Base-by-base conservation (phyloP, 345 rosid species). In the Bruguiera sexangula region DNA sequence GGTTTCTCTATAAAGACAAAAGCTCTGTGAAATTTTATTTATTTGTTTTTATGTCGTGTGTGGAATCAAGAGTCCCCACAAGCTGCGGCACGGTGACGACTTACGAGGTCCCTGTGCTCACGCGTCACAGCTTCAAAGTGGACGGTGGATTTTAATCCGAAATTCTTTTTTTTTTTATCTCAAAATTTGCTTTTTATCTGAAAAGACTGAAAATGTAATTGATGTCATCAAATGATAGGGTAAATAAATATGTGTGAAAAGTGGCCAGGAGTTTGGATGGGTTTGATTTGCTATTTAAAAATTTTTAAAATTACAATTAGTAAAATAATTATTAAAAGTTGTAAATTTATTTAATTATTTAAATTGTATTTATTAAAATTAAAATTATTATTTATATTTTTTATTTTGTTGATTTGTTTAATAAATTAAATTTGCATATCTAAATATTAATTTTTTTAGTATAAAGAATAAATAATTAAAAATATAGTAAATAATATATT, bases 1-100 rank as follows among this genome's bases (percentile, higher is more conserved):
- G 63, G 30, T 37, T 62, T 27, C 26, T 19, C 60, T 78, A 66
- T 78, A 78, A 69, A 75, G 78, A 31, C 57, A 7, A 34, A 60
- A 60, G 53, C 8, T 61, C n/a, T 56, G 21, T 36, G 37, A 19
- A 6, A 4, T 34, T 32, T 50, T 66, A 11, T 9, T 65, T 37
- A 29, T 6, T 22, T 62, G 31, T 0, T 13, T 63, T 11, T 19
- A 20, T 39, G 15, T 21, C 13, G 1, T 30, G n/a, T 1, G 6
- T 4, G 36, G 73, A 50, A 69, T 57, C 57, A 34, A 75, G 66
- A 8, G 48, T 19, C 66, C 4, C 26, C 1, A n/a, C 29, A 5
- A 7, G 20, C 54, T 27, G 62, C 43, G 3, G 10, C 43, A 37
- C 9, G 0, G 10, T 37, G 43, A 37, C 0, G 48, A 43, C 48